Evolutionary conservation across 2,329 filamentous ascomycete species (phyloP).

Genomic region (Aaosphaeria arxii): DNA sequence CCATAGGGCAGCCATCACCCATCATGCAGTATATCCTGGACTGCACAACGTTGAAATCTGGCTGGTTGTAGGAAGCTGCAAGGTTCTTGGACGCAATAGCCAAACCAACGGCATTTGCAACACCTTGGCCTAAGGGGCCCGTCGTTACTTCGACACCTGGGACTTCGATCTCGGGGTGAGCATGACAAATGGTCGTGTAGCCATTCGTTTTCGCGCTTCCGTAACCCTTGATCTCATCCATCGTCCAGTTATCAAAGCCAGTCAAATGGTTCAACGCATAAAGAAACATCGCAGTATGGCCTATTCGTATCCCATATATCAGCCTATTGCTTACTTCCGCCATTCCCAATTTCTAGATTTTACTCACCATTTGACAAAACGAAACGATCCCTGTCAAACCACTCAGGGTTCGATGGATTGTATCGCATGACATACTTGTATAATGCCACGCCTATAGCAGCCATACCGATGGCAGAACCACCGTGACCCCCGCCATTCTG

Average conservation of each 20-base stretch:
- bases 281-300: background rate
- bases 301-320: too few relatives aligned
- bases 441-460: slow-evolving; percentile 56
- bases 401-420: slow-evolving; percentile 49
- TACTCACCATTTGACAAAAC: slow-evolving; percentile 52
- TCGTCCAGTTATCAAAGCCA: slow-evolving; percentile 54
- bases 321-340: too few relatives aligned
- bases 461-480: slow-evolving; percentile 50
- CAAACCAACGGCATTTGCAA: slow-evolving; percentile 53
- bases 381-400: slow-evolving; percentile 59
- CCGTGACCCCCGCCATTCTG: background rate
- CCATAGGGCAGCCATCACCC: slow-evolving; percentile 55
- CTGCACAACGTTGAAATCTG: slow-evolving; percentile 44
- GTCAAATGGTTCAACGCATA: slow-evolving; percentile 42
- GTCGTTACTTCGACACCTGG: slow-evolving; percentile 59
- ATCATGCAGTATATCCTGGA: slow-evolving; percentile 53
- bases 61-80: slow-evolving; percentile 51
- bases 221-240: slow-evolving; percentile 50
- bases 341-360: too few relatives aligned
- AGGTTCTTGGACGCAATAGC: slow-evolving; percentile 56
- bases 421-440: slow-evolving; percentile 61
- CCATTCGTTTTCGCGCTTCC: background rate
- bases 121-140: slow-evolving; percentile 57
- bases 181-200: slow-evolving; percentile 45
- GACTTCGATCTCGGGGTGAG: slow-evolving; percentile 57